phyloP scores from a whole-genome alignment of 1,284 basidiomycete species.

The Microbotryum lychnidis-dioicae region DNA sequence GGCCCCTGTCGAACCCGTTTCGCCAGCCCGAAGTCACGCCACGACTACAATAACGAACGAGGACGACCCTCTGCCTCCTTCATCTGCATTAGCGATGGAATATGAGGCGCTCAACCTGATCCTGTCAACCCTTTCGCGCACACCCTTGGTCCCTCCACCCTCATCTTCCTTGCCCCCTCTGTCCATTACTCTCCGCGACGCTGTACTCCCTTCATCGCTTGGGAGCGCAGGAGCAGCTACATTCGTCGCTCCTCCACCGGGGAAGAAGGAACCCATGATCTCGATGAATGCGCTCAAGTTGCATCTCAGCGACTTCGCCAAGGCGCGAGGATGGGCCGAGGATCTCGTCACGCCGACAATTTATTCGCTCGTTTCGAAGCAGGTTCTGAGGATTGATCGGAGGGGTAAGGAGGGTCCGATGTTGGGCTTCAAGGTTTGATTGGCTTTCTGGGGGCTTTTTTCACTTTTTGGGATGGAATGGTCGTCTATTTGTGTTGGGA shows the following conservation, averaged over 20 bases:
- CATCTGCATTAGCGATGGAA: conserved; percentile 15
- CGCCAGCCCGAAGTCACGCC: background rate
- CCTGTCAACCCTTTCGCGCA: conserved; percentile 10
- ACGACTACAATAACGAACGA: background rate
- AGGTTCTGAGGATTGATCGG: conserved; percentile 30
- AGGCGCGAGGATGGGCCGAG: conserved; percentile 23
- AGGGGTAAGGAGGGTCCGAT: conserved; percentile 27
- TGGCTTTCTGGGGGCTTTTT: too few species aligned
- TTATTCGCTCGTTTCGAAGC: conserved; percentile 29
- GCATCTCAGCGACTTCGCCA: conserved; percentile 21
- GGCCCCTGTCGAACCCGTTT: background rate
- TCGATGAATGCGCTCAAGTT: conserved; percentile 26
- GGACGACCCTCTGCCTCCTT: background rate
- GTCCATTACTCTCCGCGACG: conserved; percentile 14
- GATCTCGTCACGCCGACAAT: conserved; percentile 33
- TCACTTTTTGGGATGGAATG: too few species aligned
- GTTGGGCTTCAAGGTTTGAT: conserved; percentile 14
- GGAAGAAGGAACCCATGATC: conserved; percentile 15
- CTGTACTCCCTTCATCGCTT: conserved; percentile 3
- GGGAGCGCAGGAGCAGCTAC: background rate
- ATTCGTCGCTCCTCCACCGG: background rate
- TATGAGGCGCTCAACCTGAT: conserved; percentile 14
- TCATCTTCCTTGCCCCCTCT: background rate
- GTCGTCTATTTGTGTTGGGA: too few species aligned
- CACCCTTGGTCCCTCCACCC: background rate